Percentiles rank a stretch among this genome's conserved stretches.
Evolutionary conservation across 176 grass and related monocot genomes (phyloP).

Genomic region (Bromus sterilis): DNA sequence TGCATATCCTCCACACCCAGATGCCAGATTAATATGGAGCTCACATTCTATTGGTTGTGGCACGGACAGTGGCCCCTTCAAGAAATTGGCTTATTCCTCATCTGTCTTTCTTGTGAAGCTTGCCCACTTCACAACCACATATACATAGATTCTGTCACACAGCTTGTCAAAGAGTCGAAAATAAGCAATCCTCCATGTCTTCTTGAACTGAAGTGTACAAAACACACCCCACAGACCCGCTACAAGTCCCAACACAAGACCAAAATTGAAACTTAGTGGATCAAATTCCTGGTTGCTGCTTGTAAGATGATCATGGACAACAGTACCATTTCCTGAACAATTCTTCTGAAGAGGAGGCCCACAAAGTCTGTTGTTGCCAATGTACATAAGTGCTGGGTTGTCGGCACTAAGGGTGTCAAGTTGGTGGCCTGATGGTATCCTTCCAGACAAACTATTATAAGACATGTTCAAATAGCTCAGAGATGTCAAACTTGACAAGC

Average conservation of each 20-base stretch:
- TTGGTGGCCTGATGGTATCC: neutral
- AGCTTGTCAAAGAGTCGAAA: neutral
- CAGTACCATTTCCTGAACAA: neutral
- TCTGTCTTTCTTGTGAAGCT: neutral
- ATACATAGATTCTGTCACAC: neutral
- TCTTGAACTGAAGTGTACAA: conserved; percentile 1
- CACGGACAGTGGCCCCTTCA: neutral
- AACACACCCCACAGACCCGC: conserved; percentile 24
- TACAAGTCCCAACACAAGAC: neutral
- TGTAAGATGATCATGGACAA: neutral
- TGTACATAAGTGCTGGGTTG: conserved; percentile 16
- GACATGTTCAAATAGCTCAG: neutral
- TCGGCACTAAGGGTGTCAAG: neutral
- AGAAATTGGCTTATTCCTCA: neutral
- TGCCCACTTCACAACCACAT: neutral
- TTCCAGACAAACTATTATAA: neutral
- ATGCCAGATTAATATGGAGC: neutral
- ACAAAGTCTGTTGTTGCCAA: conserved; percentile 16
- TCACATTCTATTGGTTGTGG: neutral
- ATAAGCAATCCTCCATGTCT: conserved; percentile 24
- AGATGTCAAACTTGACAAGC: neutral
- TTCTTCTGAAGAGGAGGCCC: conserved; percentile 15
- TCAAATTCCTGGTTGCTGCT: neutral
- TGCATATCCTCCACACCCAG: neutral
- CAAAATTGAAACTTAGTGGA: neutral